Base-by-base conservation (phyloP, 2,329 filamentous ascomycete genomes). In the Fusarium anthophilum region DNA sequence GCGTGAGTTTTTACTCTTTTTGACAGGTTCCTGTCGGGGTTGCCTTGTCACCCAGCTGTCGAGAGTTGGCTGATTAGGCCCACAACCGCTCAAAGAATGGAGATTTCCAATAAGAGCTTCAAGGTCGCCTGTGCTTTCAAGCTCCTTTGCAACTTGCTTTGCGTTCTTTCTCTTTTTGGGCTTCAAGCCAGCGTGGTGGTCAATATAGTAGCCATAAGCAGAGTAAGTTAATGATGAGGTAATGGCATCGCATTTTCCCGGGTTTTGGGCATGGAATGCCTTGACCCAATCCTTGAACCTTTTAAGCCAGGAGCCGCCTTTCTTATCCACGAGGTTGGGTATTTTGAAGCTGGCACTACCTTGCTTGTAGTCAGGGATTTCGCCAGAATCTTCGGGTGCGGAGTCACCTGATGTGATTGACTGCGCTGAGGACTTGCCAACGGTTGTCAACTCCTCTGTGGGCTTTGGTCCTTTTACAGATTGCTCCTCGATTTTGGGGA, bases 271-370 rank as follows among this genome's bases (percentile, higher is more conserved):
- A 56, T 72, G 77, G 43, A 84, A 82, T 10, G 77, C 75, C 20
- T 77, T 76, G 35, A 77, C 72, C 82, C 82, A 84, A 57, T 80
- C 80, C 55, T 79, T 77, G 62, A 83, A 80, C 55, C 82, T 75
- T n/a, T 72, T 71, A n/a, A 72, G 67, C 82, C 82, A 84, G 8
- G 81, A 80, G 15, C 80, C 80, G 20, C 79, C 74, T 30, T 76
- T 76, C 50, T 76, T 78, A 14, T 76, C 59, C 9, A 77, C 43
- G 43, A 81, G 74, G 13, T 66, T 71, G 11, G 81, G 81, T 14
- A 83, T 68, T 43, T 73, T 74, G 53, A 82, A 78, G 35, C 66
- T 67, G 38, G 69, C 24, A 17, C 71, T 67, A 39, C 70, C 72
- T n/a, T 67, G 50, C 18, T 60, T 64, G 60, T 74, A 82, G 6